Base-by-base conservation (phyloP, 2,329 filamentous ascomycete species). In the Rhytidhysteron rufulum region DNA sequence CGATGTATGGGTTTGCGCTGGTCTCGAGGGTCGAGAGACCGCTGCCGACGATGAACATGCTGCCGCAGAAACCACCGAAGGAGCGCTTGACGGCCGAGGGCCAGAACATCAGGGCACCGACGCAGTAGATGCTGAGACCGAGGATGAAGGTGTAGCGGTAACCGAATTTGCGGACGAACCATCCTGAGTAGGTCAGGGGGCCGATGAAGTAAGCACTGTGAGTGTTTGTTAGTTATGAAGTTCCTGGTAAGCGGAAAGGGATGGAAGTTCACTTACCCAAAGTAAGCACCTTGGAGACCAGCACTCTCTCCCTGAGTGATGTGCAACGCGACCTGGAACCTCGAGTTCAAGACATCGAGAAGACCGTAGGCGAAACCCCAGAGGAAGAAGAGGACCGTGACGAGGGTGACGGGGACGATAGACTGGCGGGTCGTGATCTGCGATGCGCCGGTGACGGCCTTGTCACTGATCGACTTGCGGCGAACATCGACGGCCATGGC, bases 61-160 rank as follows among this genome's bases (percentile, higher is more conserved):
- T 77, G 25, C 77, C 78, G 53, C 84, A 88, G 67, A 89, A 90
- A 7, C 85, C 86, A 19, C 74, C 79, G 55, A 89, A 90, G 13
- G 80, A 85, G 32, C 76, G 75, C 43, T 88, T 77, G 8, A 90
- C 79, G 6, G 83, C 85, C 2, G 83, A 85, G 0, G 87, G 87
- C 87, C 86, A 93, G 67, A 91, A 90, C 67, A 89, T 88, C 48
- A 91, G 79, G 25, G 85, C 87, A 48, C 77, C 74, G 52, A 82
- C 75, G 44, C 73, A 77, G 61, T 88, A 87, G 32, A 88, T 73
- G 42, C 67, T 72, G 5, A 89, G 72, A 27, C 86, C 87, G 20
- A 83, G 73, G 44, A 93, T 90, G 52, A 93, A 90, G 0, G 86
- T 88, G 31, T 80, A 80, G 50, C 88, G 86, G 68, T 88, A 93